A percentile compares a stretch with the other conserved stretches of the same genome.
Conservation (phyloP, 306 rosid species). For the Lathyrus oleraceus region DNA sequence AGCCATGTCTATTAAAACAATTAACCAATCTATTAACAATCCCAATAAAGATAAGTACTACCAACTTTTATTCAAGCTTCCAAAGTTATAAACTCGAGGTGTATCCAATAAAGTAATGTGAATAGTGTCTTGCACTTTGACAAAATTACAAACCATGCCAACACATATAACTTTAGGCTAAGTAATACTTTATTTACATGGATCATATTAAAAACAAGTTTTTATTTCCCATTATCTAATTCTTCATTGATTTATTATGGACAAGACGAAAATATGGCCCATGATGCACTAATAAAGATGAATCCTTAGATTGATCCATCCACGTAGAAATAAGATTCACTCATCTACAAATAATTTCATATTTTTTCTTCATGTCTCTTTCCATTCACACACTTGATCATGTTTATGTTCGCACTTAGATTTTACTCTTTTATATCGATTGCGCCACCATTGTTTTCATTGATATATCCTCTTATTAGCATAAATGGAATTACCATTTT, state of each 20-base stretch:
- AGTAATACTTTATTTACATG: background rate
- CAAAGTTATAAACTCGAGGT: background rate
- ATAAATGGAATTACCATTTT: too few relatives aligned
- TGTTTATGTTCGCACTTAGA: too few relatives aligned
- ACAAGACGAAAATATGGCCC: too few relatives aligned
- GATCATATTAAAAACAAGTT: background rate
- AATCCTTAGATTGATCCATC: too few relatives aligned
- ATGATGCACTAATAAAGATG: too few relatives aligned
- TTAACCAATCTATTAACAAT: background rate
- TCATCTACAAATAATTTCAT: too few relatives aligned
- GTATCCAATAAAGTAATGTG: slow-evolving; percentile 29
- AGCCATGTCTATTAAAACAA: slow-evolving; percentile 13
- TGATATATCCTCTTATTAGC: too few relatives aligned
- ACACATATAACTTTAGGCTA: slow-evolving; percentile 14
- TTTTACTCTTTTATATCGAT: too few relatives aligned
- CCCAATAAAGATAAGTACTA: slow-evolving; percentile 24
- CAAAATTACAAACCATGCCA: slow-evolving; percentile 19
- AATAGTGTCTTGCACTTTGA: slow-evolving; percentile 17
- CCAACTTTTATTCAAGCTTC: slow-evolving; percentile 22
- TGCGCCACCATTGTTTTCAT: too few relatives aligned
- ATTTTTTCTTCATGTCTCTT: too few relatives aligned
- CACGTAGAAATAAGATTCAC: too few relatives aligned
- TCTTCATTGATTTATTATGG: background rate
- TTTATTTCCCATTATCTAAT: background rate
- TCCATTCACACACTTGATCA: too few relatives aligned